Evolutionary conservation across 108 stramenopile genomes (phyloP).

Genomic region (Aurantiochytrium sp.): DNA sequence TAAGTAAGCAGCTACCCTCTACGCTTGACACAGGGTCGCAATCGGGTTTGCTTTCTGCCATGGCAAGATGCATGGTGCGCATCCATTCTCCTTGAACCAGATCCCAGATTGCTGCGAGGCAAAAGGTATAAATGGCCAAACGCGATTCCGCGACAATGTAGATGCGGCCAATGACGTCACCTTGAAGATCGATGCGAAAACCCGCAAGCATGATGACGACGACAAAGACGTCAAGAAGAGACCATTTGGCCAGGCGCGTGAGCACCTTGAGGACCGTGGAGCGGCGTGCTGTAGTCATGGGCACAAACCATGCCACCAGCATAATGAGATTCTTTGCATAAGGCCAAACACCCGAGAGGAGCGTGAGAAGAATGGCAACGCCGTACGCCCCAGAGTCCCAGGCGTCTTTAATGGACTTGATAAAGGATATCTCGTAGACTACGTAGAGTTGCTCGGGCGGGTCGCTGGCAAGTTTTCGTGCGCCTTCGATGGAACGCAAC

Average conservation of each 20-base stretch:
- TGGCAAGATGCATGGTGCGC: neutral
- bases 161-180: neutral
- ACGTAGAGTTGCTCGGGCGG: neutral
- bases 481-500: too few relatives aligned
- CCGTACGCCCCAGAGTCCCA: neutral
- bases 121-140: neutral
- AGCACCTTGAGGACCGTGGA: neutral
- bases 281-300: neutral
- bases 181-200: neutral
- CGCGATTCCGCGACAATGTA: neutral
- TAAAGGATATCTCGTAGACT: neutral
- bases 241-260: conserved; percentile 8
- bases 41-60: neutral
- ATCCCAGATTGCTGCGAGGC: neutral
- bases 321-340: neutral
- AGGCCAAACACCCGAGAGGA: neutral
- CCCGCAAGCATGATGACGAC: neutral
- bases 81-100: neutral
- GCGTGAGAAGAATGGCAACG: neutral
- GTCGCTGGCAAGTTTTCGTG: neutral
- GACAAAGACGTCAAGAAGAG: neutral
- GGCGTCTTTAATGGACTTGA: neutral
- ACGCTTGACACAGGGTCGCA: too few relatives aligned
- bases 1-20: too few relatives aligned
- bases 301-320: neutral